These are phyloP conservation scores for Gastrolobium villosum DNA, from an alignment of 306 rosid genomes.

Conservation along the genomic window DNA sequence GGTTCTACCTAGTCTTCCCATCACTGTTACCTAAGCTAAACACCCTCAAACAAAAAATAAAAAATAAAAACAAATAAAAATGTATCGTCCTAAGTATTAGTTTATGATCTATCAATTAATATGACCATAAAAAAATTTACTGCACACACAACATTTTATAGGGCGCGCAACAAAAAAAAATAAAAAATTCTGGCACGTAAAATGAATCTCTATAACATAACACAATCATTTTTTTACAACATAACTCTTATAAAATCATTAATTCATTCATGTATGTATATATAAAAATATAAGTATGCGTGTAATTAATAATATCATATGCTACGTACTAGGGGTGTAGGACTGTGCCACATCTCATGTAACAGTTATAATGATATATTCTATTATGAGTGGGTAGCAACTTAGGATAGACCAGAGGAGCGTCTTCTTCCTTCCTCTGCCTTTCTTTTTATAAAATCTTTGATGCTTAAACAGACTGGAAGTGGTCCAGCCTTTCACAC, in stretches of 20 bases:
- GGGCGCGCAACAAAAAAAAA: too few species aligned
- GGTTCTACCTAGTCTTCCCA: conserved; percentile 52
- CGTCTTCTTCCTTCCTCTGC: conserved; percentile 53
- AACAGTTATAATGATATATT: conserved; percentile 9
- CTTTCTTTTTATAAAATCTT: conserved; percentile 45
- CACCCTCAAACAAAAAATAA: not conserved
- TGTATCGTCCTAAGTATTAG: not conserved
- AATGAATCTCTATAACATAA: too few species aligned
- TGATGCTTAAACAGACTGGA: conserved; percentile 51
- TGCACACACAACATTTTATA: too few species aligned
- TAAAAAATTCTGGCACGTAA: too few species aligned
- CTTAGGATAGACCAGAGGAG: conserved; percentile 73
- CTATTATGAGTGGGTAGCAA: conserved; percentile 67
- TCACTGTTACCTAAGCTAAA: conserved; percentile 65
- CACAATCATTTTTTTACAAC: too few species aligned
- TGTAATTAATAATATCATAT: conserved; percentile 44
- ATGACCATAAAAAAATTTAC: too few species aligned
- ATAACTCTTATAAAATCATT: too few species aligned
- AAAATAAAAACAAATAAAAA: not conserved
- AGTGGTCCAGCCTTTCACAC: conserved; percentile 92
- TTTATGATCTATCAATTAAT: not conserved
- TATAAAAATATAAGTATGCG: not conserved
- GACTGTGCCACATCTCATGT: not conserved
- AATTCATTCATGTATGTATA: not conserved
- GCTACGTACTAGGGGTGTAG: not conserved